Base-by-base conservation (phyloP, 352 stramenopile species). In the Thalassiosira livingstoniorum region DNA sequence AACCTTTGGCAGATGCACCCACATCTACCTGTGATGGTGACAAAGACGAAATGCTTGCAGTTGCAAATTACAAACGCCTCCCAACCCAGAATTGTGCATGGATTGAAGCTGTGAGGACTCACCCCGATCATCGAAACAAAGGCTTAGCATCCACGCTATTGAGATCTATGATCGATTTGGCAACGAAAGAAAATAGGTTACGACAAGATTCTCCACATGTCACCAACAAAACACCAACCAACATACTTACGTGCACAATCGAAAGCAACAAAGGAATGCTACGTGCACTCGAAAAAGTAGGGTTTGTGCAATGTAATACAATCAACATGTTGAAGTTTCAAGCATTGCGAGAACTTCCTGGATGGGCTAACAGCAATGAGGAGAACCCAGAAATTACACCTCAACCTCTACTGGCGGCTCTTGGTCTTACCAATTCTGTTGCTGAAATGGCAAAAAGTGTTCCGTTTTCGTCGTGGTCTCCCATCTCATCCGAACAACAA, bases 31-130 rank as follows among this genome's bases (percentile, higher is more conserved):
- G 7, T 7, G 7, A 18, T 18, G 7, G 7, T 18, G 42, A 63
- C 5, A 5, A 63, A 23, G 35, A 68, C n/a, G 29, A 23, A 32
- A 76, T 84, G n/a, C 13, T 86, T 45, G 78, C 78, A 13, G 65
- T 86, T 15, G 78, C 78, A 7, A 86, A 86, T 58, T 79, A 69
- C 61, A 78, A 79, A 51, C 78, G 78, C n/a, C 62, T 86, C 10
- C 58, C 53, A 23, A 11, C 73, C 4, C 78, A 81, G 55, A 78
- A 86, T 34, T 43, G 32, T 70, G 78, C 57, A 23, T 86, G 78
- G 78, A 78, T 86, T 31, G 78, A 86, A 47, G 78, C 78, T 2
- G 78, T 86, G 4, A 42, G 78, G 11, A 85, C 78, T 23, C 73
- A 82, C 55, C 67, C 78, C 18, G 5, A 68, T 51, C 55, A 82